Evolutionary conservation across 306 rosid genomes (phyloP).

Genomic region (Castanea mollissima): DNA sequence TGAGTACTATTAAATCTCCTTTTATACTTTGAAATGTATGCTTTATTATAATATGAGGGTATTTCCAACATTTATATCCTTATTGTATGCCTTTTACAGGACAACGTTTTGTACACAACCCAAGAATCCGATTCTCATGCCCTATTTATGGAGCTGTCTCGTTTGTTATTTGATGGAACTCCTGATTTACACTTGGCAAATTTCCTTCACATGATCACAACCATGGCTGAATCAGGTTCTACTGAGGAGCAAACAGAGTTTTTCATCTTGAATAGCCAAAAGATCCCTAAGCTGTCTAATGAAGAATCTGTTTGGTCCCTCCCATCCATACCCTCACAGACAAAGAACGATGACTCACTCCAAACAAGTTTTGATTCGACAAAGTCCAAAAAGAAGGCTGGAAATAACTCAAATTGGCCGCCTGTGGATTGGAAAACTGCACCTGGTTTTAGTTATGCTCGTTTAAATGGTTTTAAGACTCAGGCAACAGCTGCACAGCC

Average conservation of each 20-base stretch:
- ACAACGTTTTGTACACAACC: conserved; percentile 50
- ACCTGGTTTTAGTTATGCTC: conserved; percentile 72
- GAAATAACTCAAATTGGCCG: conserved; percentile 54
- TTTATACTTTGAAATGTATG: too few relatives aligned
- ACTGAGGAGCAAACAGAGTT: conserved; percentile 63
- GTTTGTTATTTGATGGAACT: conserved; percentile 56
- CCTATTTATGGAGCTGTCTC: conserved; percentile 82
- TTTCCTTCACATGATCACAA: conserved; percentile 84
- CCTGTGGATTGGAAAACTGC: conserved; percentile 88
- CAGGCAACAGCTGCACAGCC: conserved; percentile 36
- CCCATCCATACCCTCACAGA: conserved; percentile 29
- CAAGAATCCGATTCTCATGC: conserved; percentile 68
- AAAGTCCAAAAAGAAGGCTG: conserved; percentile 42
- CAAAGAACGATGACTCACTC: conserved; percentile 31
- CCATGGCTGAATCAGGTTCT: conserved; percentile 72
- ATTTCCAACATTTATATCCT: background rate
- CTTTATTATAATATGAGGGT: too few relatives aligned
- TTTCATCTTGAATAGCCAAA: conserved; percentile 72
- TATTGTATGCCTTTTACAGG: conserved; percentile 48
- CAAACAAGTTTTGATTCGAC: conserved; percentile 25
- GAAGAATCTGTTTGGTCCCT: conserved; percentile 78
- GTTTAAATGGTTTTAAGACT: conserved; percentile 51
- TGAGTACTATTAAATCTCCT: too few relatives aligned
- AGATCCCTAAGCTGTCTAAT: conserved; percentile 58
- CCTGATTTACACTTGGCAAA: conserved; percentile 70